These are phyloP conservation scores for Ambrosia artemisiifolia DNA, from an alignment of 129 eudicot species.

Conservation along the genomic window DNA sequence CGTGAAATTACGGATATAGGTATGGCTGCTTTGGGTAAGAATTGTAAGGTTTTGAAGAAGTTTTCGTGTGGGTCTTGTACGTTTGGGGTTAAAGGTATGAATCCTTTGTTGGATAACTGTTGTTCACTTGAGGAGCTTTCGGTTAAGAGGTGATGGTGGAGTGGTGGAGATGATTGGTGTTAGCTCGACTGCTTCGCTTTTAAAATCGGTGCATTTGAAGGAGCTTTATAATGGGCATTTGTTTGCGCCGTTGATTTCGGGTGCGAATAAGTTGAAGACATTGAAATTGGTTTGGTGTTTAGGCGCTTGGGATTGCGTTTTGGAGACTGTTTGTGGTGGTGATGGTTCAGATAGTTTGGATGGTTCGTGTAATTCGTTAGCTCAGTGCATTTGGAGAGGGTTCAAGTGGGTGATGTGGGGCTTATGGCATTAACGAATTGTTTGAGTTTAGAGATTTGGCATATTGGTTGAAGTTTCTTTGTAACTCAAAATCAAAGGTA, in stretches of 20 bases:
- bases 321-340: constrained; percentile 22
- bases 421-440: constrained; percentile 26
- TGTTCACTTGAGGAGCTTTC: constrained; percentile 35
- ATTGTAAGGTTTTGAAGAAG: constrained; percentile 31
- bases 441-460: constrained; percentile 25
- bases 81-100: constrained; percentile 38
- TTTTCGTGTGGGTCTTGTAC: constrained; percentile 37
- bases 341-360: too few species aligned
- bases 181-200: constrained; percentile 18
- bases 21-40: constrained; percentile 23
- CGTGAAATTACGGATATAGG: constrained; percentile 29
- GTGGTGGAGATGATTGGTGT: constrained; percentile 27
- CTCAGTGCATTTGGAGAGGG: constrained; percentile 36
- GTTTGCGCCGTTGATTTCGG: constrained; percentile 30
- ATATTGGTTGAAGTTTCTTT: too few species aligned
- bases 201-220: constrained; percentile 30
- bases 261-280: constrained; percentile 30
- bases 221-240: constrained; percentile 25
- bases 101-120: constrained; percentile 19
- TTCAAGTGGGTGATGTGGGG: constrained; percentile 39
- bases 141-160: constrained; percentile 34
- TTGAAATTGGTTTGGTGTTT: constrained; percentile 25
- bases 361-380: constrained; percentile 7
- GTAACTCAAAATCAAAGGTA: too few species aligned
- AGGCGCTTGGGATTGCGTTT: constrained; percentile 47